Percentiles rank a stretch among this genome's conserved stretches.
phyloP scores from a whole-genome alignment of 257 asterid species.

The Jacaranda mimosifolia region DNA sequence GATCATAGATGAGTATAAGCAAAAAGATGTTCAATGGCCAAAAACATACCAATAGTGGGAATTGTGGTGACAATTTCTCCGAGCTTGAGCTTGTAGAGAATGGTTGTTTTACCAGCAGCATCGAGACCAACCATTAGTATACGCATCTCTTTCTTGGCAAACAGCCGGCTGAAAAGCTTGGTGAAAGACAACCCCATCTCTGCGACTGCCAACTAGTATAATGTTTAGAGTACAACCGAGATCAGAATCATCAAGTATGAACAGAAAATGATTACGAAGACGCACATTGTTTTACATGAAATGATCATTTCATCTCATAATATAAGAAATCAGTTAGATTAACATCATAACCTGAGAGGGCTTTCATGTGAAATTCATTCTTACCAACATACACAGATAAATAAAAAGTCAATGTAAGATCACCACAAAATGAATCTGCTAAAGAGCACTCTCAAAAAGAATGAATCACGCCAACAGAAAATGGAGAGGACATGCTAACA shows the following conservation, averaged over 20 bases:
- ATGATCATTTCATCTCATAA: neutral
- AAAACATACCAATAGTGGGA: conserved; percentile 55
- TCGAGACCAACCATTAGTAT: conserved; percentile 62
- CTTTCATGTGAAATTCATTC: too few species aligned
- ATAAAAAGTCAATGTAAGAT: neutral
- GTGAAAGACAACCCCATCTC: conserved; percentile 57
- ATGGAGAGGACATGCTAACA: neutral
- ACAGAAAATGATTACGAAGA: neutral
- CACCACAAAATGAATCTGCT: neutral
- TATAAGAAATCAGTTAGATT: neutral
- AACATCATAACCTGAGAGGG: neutral
- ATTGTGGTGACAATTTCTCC: conserved; percentile 64
- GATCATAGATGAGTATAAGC: neutral
- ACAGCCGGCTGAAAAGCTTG: conserved; percentile 59
- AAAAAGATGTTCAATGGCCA: neutral
- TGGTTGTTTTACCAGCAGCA: conserved; percentile 64
- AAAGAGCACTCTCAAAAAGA: neutral
- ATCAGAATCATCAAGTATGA: neutral
- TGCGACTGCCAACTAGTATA: conserved; percentile 35
- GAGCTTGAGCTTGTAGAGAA: conserved; percentile 59
- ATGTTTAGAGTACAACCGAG: neutral
- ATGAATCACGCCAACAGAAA: conserved; percentile 13
- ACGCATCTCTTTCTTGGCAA: conserved; percentile 64
- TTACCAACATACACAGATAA: neutral
- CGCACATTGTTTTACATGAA: neutral